Base-by-base conservation (phyloP, 306 rosid genomes). In the Quillaja saponaria region DNA sequence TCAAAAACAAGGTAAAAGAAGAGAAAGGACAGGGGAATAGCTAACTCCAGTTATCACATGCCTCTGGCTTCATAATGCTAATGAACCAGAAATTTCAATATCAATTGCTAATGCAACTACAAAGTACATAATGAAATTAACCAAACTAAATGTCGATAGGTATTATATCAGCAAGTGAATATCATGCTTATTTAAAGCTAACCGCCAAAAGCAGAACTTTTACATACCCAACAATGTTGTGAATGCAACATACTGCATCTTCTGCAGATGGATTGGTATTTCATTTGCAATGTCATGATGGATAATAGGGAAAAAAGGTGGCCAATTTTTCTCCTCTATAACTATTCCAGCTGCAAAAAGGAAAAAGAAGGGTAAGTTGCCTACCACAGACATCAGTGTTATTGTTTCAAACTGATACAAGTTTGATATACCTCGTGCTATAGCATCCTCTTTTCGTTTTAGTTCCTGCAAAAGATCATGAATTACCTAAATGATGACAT, bases 191-290 rank as follows among this genome's bases (percentile, higher is more conserved):
- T 66, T 47, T 62, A 19, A 70, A 37, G 33, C 31, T 39, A 71
- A 49, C 34, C 9, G 37, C 35, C 41, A 55, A 53, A 55, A 21
- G 33, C 10, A 66, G 40, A 67, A 66, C 34, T 46, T 79, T 14
- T 63, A 79, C 92, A 47, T 85, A 92, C 98, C 96, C 78, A 92
- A 76, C 71, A 77, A 88, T 71, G 98, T 88, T 38, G 95, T 58
- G 72, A 92, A 86, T 55, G 96, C 98, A 78, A 86, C 73, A 77
- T 92, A 92, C 78, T 88, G 95, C 71, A 78, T 63, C 77, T 71
- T 87, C 66, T 89, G 99, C 34, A 89, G 90, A 77, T 94, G 99
- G 61, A 94, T 68, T 16, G 99, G 99, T 76, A 89, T 89, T 72
- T 94, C 99, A 25, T 77, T 87, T 33, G 76, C 78, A 85, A 92